Evolutionary conservation across 2,329 filamentous ascomycete genomes (phyloP).

Genomic region (Fusarium sp.): DNA sequence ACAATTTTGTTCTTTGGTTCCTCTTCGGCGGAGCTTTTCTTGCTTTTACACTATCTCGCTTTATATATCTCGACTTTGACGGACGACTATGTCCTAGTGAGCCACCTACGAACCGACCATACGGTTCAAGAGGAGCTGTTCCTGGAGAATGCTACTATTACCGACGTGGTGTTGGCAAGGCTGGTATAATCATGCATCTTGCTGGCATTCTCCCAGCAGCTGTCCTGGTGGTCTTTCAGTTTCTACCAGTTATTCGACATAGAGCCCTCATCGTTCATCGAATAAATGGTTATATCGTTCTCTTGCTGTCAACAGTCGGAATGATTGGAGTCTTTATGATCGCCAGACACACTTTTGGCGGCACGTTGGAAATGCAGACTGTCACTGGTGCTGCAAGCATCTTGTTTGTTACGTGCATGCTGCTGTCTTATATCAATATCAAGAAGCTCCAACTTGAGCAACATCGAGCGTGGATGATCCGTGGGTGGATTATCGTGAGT

Average conservation of each 20-base stretch:
- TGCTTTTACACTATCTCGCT: slow-evolving; percentile 32
- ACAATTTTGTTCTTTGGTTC: slow-evolving; percentile 66
- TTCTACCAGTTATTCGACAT: slow-evolving; percentile 58
- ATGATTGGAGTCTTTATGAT: slow-evolving; percentile 64
- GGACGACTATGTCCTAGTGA: slow-evolving; percentile 46
- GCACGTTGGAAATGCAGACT: slow-evolving; percentile 59
- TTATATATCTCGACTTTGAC: slow-evolving; percentile 42
- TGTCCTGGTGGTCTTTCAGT: slow-evolving; percentile 58
- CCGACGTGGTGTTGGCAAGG: slow-evolving; percentile 25
- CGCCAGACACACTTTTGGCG: slow-evolving; percentile 61
- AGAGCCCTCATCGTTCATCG: slow-evolving; percentile 64
- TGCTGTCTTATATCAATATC: slow-evolving; percentile 64
- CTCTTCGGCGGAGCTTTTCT: slow-evolving; percentile 54
- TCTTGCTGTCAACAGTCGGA: slow-evolving; percentile 57
- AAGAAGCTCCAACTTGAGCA: slow-evolving; percentile 69
- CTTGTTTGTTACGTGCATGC: slow-evolving; percentile 54
- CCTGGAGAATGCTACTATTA: slow-evolving; percentile 56
- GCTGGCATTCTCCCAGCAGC: slow-evolving; percentile 55
- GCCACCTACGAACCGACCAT: not conserved
- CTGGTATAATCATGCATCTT: slow-evolving; percentile 59
- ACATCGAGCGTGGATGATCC: slow-evolving; percentile 71
- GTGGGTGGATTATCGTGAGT: slow-evolving; percentile 59
- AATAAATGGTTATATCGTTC: slow-evolving; percentile 66
- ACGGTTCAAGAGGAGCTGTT: slow-evolving; percentile 25
- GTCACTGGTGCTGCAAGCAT: slow-evolving; percentile 55